Conservation (phyloP, 75 land plant genomes). For the Sequoiadendron giganteum region DNA sequence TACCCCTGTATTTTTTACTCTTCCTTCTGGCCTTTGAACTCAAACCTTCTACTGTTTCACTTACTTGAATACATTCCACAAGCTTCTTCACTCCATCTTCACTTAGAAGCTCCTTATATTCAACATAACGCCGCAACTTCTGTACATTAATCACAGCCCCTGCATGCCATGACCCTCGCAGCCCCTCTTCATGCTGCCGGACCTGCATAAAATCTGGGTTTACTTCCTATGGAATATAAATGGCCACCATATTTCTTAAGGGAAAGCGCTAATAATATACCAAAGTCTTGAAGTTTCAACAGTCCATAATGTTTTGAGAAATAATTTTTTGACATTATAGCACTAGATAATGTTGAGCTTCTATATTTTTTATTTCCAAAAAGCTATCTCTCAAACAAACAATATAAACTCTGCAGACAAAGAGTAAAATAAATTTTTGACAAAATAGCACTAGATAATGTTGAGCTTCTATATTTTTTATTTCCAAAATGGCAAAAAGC, state of each 20-base stretch:
- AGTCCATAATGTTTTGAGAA: not conserved
- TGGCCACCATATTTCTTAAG: not conserved
- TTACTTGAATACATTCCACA: conserved; percentile 37
- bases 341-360: not conserved
- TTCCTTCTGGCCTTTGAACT: not conserved
- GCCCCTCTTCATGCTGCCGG: conserved; percentile 57
- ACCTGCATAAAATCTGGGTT: conserved; percentile 37
- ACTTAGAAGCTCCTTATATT: conserved; percentile 45
- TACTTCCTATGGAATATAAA: not conserved
- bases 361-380: not conserved
- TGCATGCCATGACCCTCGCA: conserved; percentile 72
- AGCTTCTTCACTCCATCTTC: conserved; percentile 27
- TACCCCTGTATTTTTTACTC: conserved; percentile 20
- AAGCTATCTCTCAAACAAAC: not conserved
- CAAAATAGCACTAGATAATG: not conserved
- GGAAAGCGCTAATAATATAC: not conserved
- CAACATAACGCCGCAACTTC: conserved; percentile 25
- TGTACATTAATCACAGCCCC: conserved; percentile 36
- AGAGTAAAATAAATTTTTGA: not conserved
- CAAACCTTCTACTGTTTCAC: conserved; percentile 27
- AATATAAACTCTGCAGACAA: not conserved
- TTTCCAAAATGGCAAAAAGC: not conserved
- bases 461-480: not conserved
- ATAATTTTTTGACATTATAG: not conserved
- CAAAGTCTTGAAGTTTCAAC: not conserved